Percentiles rank a stretch among this genome's conserved stretches.
Conservation (phyloP, 805 yeast species). For the Torulaspora microellipsoides region DNA sequence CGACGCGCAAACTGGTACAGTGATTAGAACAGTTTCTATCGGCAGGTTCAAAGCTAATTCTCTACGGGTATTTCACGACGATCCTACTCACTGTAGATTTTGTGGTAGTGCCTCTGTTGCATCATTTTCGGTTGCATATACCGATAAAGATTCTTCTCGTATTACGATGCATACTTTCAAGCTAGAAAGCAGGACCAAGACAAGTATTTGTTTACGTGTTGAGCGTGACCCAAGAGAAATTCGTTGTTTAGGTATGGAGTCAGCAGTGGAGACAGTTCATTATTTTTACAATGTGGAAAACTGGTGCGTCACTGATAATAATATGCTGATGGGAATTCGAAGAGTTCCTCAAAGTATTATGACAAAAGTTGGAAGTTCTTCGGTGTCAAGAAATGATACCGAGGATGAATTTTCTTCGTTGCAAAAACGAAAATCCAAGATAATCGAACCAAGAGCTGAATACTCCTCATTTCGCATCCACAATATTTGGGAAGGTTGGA, state of each 20-base stretch:
- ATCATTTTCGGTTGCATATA: conserved; percentile 68
- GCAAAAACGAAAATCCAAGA: conserved; percentile 8
- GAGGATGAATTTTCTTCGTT: conserved; percentile 4
- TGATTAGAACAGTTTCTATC: conserved; percentile 56
- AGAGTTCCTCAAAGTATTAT: conserved; percentile 35
- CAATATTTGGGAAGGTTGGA: conserved; percentile 76
- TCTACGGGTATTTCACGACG: conserved; percentile 70
- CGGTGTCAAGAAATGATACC: conserved; percentile 2
- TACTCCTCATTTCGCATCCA: conserved; percentile 31
- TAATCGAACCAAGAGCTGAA: neutral
- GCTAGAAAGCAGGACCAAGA: conserved; percentile 69
- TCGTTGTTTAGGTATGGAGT: conserved; percentile 80
- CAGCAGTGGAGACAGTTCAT: conserved; percentile 64
- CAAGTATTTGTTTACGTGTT: conserved; percentile 76
- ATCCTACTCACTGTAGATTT: conserved; percentile 83
- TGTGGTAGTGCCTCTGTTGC: conserved; percentile 85
- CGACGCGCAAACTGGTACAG: conserved; percentile 74
- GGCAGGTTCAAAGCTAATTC: conserved; percentile 58
- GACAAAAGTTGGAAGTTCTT: conserved; percentile 9
- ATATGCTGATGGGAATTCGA: conserved; percentile 66
- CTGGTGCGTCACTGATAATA: conserved; percentile 77
- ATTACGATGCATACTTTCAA: conserved; percentile 68
- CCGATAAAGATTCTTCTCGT: conserved; percentile 22
- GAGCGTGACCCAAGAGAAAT: conserved; percentile 92
- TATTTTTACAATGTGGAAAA: conserved; percentile 64